Base-by-base conservation (phyloP, 805 yeast species). In the Blastobotrys peoriensis region DNA sequence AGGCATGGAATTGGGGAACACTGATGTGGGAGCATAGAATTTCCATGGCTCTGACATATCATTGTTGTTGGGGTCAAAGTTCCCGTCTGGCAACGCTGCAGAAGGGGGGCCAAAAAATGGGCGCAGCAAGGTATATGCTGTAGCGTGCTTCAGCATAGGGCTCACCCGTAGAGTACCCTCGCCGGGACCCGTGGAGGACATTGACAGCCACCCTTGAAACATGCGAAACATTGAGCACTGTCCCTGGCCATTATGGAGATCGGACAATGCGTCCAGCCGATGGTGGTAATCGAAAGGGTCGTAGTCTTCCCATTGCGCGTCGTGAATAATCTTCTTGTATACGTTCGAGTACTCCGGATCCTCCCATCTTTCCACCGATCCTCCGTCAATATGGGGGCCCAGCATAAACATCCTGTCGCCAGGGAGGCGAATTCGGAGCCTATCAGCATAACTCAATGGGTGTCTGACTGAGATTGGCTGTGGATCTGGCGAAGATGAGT, bases 311-410 rank as follows among this genome's bases (percentile, higher is more conserved):
- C 75, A 70, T 9, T 52, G 45, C 3, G 70, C 71, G 17, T 45
- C 47, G 22, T 62, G 64, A 30, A 66, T 65, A 18, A 72, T 67
- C 35, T 56, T 59, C 4, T 53, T 44, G 51, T 71, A 72, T 20
- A 60, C 62, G 8, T 54, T 50, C n/a, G 68, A 48, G 52, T 69
- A 71, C 19, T 55, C 61, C 10, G 44, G 49, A 52, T 71, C 74
- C 50, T 70, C 74, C 75, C 75, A 71, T 39, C 75, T 52, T 49
- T 70, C 75, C 30, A 70, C 54, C 1, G 71, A 62, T 10, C 71
- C 67, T n/a, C 68, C 60, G 47, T 71, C 75, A n/a, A 61, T 54
- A 43, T 71, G 75, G 18, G 68, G 63, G 23, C 65, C 67, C 34
- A 70, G 58, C 3, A 68, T 45, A 22, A 57, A 51, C 27, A 33